phyloP scores from a whole-genome alignment of 257 asterid genomes.

The Ajuga chamaepitys region DNA sequence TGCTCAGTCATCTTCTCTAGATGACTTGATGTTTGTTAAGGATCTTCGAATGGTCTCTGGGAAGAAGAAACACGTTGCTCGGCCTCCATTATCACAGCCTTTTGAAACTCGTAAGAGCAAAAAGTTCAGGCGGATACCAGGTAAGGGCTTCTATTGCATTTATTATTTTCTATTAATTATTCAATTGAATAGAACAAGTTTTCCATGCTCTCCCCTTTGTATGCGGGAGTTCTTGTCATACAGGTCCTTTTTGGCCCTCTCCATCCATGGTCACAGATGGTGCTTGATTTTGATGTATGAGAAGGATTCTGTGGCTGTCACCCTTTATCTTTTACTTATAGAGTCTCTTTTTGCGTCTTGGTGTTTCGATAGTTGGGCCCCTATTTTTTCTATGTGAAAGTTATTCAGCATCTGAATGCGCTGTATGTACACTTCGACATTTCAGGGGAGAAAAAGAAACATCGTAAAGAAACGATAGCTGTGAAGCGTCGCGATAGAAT shows the following conservation, averaged over 20 bases:
- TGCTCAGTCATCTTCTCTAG: conserved; percentile 34
- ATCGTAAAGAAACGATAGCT: conserved; percentile 74
- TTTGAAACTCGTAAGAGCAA: conserved; percentile 51
- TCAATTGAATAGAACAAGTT: neutral
- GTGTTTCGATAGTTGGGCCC: neutral
- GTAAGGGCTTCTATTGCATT: conserved; percentile 14
- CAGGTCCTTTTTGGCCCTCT: neutral
- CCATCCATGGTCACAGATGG: neutral
- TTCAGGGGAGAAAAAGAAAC: conserved; percentile 89
- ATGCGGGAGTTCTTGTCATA: neutral
- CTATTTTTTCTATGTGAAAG: neutral
- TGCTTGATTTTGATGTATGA: neutral
- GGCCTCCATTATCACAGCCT: conserved; percentile 63
- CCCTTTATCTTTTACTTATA: neutral
- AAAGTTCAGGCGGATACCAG: conserved; percentile 49
- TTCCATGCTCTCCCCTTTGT: neutral
- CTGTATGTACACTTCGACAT: conserved; percentile 11
- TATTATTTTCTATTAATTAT: neutral
- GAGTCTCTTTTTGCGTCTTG: neutral
- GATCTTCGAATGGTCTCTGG: conserved; percentile 70
- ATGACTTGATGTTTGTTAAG: conserved; percentile 56
- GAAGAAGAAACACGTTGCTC: conserved; percentile 60
- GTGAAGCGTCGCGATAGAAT: conserved; percentile 77
- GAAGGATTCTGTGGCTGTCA: neutral
- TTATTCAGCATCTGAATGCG: conserved; percentile 14